phyloP scores from a whole-genome alignment of 2,329 filamentous ascomycete species.

The Fusarium beomiforme region DNA sequence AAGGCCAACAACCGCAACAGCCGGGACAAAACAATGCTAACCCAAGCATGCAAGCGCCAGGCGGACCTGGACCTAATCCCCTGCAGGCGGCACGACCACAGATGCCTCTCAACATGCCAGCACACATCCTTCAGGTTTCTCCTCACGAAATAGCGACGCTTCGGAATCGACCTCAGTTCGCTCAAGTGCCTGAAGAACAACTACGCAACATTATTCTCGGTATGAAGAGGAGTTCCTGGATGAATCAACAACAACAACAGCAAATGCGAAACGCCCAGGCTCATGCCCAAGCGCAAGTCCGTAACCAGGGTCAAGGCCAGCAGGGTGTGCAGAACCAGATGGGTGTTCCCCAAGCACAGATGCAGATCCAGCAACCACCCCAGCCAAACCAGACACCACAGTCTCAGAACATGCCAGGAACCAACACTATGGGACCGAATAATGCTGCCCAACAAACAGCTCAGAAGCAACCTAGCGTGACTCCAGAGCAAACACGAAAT shows the following conservation, averaged over 20 bases:
- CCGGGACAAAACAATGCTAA: conserved; percentile 46
- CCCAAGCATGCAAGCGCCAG: conserved; percentile 34
- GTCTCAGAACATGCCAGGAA: conserved; percentile 50
- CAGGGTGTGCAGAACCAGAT: conserved; percentile 52
- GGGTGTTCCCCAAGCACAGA: conserved; percentile 59
- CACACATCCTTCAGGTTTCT: conserved; percentile 47
- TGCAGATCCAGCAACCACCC: conserved; percentile 62
- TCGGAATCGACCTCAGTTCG: conserved; percentile 42
- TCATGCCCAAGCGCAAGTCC: conserved; percentile 50
- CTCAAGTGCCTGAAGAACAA: conserved; percentile 48
- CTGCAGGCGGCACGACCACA: conserved; percentile 41
- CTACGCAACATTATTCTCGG: conserved; percentile 45
- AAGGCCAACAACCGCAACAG: conserved; percentile 35
- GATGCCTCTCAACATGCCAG: conserved; percentile 43
- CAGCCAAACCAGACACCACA: conserved; percentile 54
- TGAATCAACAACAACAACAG: conserved; percentile 46
- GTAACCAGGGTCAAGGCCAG: conserved; percentile 44
- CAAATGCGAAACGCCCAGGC: conserved; percentile 47
- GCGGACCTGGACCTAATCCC: conserved; percentile 42
- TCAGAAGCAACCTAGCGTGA: conserved; percentile 45
- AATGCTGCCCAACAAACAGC: conserved; percentile 43
- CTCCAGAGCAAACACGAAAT: conserved; percentile 40
- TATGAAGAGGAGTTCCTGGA: conserved; percentile 48
- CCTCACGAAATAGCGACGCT: conserved; percentile 48
- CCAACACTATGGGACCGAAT: conserved; percentile 57